Percentiles rank a stretch among this genome's conserved stretches.
These are phyloP conservation scores for Diaporthe helianthi DNA, from an alignment of 2,329 filamentous ascomycete genomes.

Conservation along the genomic window DNA sequence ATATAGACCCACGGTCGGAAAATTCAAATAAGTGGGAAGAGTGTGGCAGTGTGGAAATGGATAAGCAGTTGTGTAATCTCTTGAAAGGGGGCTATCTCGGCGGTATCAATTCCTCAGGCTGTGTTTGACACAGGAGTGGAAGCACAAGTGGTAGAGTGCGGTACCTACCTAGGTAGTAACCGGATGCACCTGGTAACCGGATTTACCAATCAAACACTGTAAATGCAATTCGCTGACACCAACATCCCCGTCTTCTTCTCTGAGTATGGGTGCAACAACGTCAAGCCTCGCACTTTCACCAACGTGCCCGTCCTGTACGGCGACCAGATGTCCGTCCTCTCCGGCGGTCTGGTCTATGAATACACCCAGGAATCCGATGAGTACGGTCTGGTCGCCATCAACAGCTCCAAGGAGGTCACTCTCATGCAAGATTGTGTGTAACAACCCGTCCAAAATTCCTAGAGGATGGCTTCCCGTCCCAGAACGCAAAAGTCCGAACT, in stretches of 20 bases:
- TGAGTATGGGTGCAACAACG: conserved; percentile 77
- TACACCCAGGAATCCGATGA: conserved; percentile 72
- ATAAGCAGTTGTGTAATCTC: not conserved
- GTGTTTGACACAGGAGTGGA: not conserved
- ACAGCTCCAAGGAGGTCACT: conserved; percentile 59
- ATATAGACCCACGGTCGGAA: not conserved
- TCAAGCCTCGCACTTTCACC: conserved; percentile 71
- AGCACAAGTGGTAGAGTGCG: not conserved
- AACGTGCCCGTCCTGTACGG: conserved; percentile 76
- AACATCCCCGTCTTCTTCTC: conserved; percentile 79
- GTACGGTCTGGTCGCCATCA: conserved; percentile 66
- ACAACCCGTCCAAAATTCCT: conserved; percentile 42
- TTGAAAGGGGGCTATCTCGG: not conserved
- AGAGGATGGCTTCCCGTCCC: not conserved
- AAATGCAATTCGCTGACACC: conserved; percentile 68
- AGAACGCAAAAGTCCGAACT: too few species aligned
- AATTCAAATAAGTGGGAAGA: not conserved
- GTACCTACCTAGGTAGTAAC: too few species aligned
- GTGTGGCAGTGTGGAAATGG: not conserved
- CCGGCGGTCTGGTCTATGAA: conserved; percentile 80
- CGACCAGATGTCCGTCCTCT: conserved; percentile 66
- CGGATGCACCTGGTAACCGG: too few species aligned
- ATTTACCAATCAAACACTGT: too few species aligned
- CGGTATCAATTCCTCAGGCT: not conserved
- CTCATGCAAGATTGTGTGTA: conserved; percentile 61